Evolutionary conservation across 345 rosid species (phyloP).

Genomic region (Brassica napus): DNA sequence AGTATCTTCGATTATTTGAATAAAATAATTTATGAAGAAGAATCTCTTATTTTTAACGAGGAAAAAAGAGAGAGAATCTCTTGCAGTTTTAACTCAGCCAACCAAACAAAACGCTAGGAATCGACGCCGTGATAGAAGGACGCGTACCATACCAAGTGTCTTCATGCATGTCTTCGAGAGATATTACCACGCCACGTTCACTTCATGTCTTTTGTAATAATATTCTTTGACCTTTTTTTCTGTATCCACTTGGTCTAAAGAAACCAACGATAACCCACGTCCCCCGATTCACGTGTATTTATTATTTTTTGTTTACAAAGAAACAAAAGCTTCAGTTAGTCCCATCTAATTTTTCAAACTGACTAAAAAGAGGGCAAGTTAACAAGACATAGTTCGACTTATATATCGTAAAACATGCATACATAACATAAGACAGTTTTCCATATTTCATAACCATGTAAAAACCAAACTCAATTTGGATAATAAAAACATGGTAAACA

Average conservation of each 20-base stretch:
- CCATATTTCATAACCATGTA: conserved; percentile 13
- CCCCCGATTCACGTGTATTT: conserved; percentile 11
- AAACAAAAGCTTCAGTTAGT: conserved; percentile 22
- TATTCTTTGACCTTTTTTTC: not conserved
- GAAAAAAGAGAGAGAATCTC: not conserved
- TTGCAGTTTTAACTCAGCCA: not conserved
- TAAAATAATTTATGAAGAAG: not conserved
- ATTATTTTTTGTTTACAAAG: not conserved
- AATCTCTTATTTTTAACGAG: not conserved
- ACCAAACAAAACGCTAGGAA: conserved; percentile 28
- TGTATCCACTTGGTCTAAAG: conserved; percentile 16
- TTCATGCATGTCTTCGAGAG: conserved; percentile 34
- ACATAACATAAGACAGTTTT: not conserved
- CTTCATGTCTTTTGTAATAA: conserved; percentile 18
- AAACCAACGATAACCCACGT: conserved; percentile 20
- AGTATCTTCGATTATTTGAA: not conserved
- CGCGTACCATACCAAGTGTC: conserved; percentile 44
- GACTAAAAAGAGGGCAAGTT: not conserved
- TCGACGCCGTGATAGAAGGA: conserved; percentile 30
- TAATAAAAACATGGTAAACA: conserved; percentile 31
- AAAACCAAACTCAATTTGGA: conserved; percentile 35
- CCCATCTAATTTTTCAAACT: not conserved
- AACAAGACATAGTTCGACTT: not conserved
- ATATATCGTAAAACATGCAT: not conserved
- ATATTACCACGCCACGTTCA: conserved; percentile 37